Evolutionary conservation across 768 basidiomycete species (phyloP).

Genomic region (Amanita subjunquillea): DNA sequence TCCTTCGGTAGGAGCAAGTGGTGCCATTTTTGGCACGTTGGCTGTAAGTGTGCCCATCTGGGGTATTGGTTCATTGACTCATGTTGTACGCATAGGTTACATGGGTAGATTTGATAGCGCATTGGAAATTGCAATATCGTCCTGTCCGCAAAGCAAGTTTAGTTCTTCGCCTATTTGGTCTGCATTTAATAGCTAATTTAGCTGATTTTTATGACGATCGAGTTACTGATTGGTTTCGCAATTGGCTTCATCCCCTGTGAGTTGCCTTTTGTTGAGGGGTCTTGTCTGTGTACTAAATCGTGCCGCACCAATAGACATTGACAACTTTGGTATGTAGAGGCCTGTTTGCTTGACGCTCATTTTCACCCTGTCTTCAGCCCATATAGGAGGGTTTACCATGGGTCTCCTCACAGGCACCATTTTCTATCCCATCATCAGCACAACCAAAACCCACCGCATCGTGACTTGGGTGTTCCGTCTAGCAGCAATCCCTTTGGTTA

Average conservation of each 20-base stretch:
- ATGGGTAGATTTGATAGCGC: conserved; percentile 85
- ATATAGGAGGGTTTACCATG: conserved; percentile 82
- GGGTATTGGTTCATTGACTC: not conserved
- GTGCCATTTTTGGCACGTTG: conserved; percentile 84
- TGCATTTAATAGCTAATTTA: conserved; percentile 17
- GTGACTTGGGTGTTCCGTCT: conserved; percentile 69
- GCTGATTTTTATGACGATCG: conserved; percentile 79
- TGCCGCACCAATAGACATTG: conserved; percentile 44
- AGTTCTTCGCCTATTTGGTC: not conserved
- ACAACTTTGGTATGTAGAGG: conserved; percentile 67
- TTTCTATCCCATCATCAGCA: conserved; percentile 85
- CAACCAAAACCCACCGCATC: conserved; percentile 58
- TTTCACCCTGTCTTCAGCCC: conserved; percentile 35
- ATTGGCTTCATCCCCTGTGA: conserved; percentile 78
- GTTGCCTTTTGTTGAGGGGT: conserved; percentile 13
- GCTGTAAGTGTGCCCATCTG: conserved; percentile 35
- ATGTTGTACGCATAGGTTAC: conserved; percentile 35
- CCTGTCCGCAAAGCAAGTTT: conserved; percentile 64
- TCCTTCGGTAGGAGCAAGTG: conserved; percentile 87
- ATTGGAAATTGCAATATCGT: conserved; percentile 83
- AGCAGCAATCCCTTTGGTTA: conserved; percentile 60
- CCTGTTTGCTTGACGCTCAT: not conserved
- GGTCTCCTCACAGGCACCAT: conserved; percentile 74
- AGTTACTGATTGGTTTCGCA: conserved; percentile 78
- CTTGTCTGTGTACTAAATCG: not conserved